A percentile compares a stretch with the other conserved stretches of the same genome.
Evolutionary conservation across 2,329 filamentous ascomycete genomes (phyloP).

Genomic region (Salinomyces thailandicus): DNA sequence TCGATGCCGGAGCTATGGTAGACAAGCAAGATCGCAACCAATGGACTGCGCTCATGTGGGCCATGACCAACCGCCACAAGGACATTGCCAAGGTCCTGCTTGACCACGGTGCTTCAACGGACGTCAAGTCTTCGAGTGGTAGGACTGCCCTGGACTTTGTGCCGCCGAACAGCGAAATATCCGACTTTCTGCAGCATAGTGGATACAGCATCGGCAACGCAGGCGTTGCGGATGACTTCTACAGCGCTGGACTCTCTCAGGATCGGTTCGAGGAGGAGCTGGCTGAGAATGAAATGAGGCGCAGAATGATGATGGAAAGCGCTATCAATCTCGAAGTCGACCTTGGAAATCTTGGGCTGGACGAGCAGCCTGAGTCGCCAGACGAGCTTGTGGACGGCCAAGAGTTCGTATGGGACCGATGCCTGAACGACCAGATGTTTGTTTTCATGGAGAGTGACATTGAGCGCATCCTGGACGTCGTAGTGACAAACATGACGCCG

Average conservation of each 20-base stretch:
- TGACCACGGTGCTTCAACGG: constrained; percentile 88
- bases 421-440: constrained; percentile 97
- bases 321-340: constrained; percentile 95
- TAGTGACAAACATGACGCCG: constrained; percentile 97
- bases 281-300: constrained; percentile 89
- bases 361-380: constrained; percentile 83
- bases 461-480: constrained; percentile 81
- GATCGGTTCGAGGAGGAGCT: constrained; percentile 95
- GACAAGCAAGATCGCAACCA: constrained; percentile 92
- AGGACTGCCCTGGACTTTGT: constrained; percentile 94
- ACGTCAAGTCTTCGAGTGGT: constrained; percentile 88
- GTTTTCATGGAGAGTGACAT: constrained; percentile 95
- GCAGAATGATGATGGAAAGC: constrained; percentile 98
- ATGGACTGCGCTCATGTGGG: constrained; percentile 99
- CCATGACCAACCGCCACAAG: constrained; percentile 97
- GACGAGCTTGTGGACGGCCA: constrained; percentile 83
- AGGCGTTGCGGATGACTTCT: constrained; percentile 80
- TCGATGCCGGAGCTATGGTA: constrained; percentile 77
- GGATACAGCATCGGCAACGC: constrained; percentile 80
- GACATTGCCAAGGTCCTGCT: constrained; percentile 85
- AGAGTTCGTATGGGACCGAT: constrained; percentile 92
- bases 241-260: constrained; percentile 81
- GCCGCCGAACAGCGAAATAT: constrained; percentile 90
- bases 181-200: constrained; percentile 86
- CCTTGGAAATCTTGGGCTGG: constrained; percentile 85